phyloP scores from a whole-genome alignment of 345 rosid genomes.

The Arabidopsis suecica region DNA sequence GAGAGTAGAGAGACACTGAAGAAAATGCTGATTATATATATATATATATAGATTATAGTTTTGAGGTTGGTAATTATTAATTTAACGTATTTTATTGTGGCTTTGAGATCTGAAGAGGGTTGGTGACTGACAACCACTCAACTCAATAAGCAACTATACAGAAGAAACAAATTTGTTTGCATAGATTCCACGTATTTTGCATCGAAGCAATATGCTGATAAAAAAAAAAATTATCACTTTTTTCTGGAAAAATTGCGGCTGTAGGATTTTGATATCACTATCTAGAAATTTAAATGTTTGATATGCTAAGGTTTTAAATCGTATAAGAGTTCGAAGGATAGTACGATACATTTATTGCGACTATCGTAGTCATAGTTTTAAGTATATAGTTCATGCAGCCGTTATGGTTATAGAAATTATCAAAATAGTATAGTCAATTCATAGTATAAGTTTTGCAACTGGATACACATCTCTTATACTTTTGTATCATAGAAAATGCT shows the following conservation, averaged over 20 bases:
- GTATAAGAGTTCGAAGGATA: background rate
- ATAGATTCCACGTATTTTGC: constrained; percentile 29
- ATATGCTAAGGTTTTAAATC: background rate
- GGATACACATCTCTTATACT: background rate
- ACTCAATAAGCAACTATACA: constrained; percentile 10
- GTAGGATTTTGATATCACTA: background rate
- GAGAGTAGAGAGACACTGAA: background rate
- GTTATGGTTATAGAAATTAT: background rate
- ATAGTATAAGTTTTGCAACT: background rate
- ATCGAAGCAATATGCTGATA: constrained; percentile 14
- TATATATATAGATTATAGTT: background rate
- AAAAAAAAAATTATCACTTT: background rate
- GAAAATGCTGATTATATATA: background rate
- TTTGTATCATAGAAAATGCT: background rate
- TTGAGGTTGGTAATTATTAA: background rate
- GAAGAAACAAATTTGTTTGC: background rate
- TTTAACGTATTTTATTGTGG: background rate
- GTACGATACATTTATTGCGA: background rate
- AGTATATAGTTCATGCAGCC: background rate
- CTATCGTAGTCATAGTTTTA: background rate
- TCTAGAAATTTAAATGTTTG: background rate
- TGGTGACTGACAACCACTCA: constrained; percentile 26
- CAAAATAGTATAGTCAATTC: background rate
- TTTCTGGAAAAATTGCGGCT: background rate
- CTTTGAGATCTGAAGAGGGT: background rate